A percentile compares a stretch with the other conserved stretches of the same genome.
Conservation (phyloP, 2,329 filamentous ascomycete species). For the Graphiopsis chlorocephala region DNA sequence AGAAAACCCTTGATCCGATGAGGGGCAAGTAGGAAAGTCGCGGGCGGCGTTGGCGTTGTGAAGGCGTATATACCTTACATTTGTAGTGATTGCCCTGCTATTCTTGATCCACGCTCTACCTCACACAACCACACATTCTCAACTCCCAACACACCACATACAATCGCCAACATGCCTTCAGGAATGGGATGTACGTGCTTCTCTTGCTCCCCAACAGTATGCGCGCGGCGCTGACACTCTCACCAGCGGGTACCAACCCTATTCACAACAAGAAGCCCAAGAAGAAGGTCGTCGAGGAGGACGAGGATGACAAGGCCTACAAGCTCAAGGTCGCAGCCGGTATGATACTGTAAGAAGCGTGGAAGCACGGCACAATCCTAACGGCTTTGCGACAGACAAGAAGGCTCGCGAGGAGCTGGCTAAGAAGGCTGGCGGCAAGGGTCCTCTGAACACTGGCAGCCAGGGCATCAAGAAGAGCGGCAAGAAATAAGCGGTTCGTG, state of each 20-base stretch:
- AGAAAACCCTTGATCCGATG: background rate
- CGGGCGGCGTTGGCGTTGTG: background rate
- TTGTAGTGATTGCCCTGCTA: background rate
- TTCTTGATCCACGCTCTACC: background rate
- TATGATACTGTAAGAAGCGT: conserved; percentile 46
- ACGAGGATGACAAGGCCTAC: conserved; percentile 82
- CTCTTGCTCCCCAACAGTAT: background rate
- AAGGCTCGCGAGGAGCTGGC: conserved; percentile 81
- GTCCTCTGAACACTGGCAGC: conserved; percentile 76
- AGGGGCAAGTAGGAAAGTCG: conserved; percentile 6
- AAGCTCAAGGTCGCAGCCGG: conserved; percentile 81
- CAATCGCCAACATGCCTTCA: conserved; percentile 45
- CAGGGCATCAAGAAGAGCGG: conserved; percentile 98
- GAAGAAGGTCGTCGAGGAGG: conserved; percentile 72
- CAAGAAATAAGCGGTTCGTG: conserved; percentile 68
- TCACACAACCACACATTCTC: background rate
- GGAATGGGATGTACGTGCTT: conserved; percentile 46
- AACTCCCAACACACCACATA: background rate
- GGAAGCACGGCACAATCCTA: background rate
- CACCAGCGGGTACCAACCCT: conserved; percentile 51
- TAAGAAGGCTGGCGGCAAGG: conserved; percentile 81
- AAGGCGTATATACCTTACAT: background rate
- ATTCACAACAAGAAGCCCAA: conserved; percentile 75
- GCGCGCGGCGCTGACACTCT: background rate
- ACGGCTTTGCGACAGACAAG: conserved; percentile 41